phyloP scores from a whole-genome alignment of 768 basidiomycete species.

The Phlebiopsis flavidoalba region DNA sequence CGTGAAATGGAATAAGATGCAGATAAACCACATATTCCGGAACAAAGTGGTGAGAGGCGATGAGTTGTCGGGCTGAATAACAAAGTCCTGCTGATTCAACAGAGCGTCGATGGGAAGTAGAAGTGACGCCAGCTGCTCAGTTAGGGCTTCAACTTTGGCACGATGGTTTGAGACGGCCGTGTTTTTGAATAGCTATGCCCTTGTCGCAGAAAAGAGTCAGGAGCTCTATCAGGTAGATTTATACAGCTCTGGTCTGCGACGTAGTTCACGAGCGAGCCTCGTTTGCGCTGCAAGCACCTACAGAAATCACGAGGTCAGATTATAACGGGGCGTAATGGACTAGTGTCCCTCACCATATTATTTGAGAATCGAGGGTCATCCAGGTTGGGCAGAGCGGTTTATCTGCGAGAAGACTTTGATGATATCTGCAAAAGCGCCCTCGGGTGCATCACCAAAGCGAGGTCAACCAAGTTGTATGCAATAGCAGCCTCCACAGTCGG shows the following conservation, averaged over 20 bases:
- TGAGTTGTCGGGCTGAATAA: slow-evolving; percentile 49
- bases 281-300: slow-evolving; percentile 91
- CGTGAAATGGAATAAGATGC: slow-evolving; percentile 81
- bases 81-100: slow-evolving; percentile 65
- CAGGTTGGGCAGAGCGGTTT: slow-evolving; percentile 79
- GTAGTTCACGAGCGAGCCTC: slow-evolving; percentile 75
- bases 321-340: not conserved
- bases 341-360: slow-evolving; percentile 60
- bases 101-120: slow-evolving; percentile 89
- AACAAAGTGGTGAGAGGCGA: slow-evolving; percentile 69
- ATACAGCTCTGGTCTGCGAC: slow-evolving; percentile 70
- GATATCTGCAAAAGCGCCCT: slow-evolving; percentile 76
- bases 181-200: slow-evolving; percentile 86
- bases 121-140: slow-evolving; percentile 82
- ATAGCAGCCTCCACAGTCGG: slow-evolving; percentile 88
- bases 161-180: slow-evolving; percentile 59
- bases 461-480: slow-evolving; percentile 85
- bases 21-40: slow-evolving; percentile 93
- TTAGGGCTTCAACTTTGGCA: slow-evolving; percentile 76
- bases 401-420: slow-evolving; percentile 80
- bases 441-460: slow-evolving; percentile 77
- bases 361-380: slow-evolving; percentile 87
- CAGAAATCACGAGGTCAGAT: not conserved
- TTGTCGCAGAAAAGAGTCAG: slow-evolving; percentile 86
- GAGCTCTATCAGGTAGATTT: slow-evolving; percentile 78